phyloP scores from a whole-genome alignment of 441 rosid genomes.

The Gossypium aridum region DNA sequence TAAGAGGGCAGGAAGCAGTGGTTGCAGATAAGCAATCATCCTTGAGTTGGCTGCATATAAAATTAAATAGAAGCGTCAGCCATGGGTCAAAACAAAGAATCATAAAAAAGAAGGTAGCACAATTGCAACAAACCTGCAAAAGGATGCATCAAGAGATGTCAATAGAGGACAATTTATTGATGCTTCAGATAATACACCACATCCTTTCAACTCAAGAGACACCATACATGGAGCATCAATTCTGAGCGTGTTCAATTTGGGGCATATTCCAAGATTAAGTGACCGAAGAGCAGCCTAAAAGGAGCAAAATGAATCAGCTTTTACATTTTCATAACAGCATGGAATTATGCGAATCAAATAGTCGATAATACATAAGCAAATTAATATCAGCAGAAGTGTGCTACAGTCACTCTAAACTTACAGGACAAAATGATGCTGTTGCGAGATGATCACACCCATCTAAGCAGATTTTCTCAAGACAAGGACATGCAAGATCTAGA shows the following conservation, averaged over 20 bases:
- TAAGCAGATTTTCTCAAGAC: slow-evolving; percentile 74
- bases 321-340: not conserved
- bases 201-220: slow-evolving; percentile 91
- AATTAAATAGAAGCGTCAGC: slow-evolving; percentile 14
- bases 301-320: slow-evolving; percentile 5
- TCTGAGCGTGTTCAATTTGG: slow-evolving; percentile 66
- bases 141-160: slow-evolving; percentile 92
- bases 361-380: not conserved
- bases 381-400: not conserved
- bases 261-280: slow-evolving; percentile 89
- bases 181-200: slow-evolving; percentile 86
- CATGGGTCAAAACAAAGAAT: slow-evolving; percentile 3
- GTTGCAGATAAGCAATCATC: slow-evolving; percentile 87
- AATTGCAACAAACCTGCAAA: slow-evolving; percentile 62
- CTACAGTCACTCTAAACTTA: slow-evolving; percentile 34
- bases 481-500: slow-evolving; percentile 72
- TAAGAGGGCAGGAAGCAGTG: slow-evolving; percentile 70
- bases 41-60: slow-evolving; percentile 67
- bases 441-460: slow-evolving; percentile 98
- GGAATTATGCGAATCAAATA: not conserved
- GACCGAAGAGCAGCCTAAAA: slow-evolving; percentile 75
- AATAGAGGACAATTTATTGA: slow-evolving; percentile 77
- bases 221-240: slow-evolving; percentile 87
- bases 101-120: slow-evolving; percentile 5
- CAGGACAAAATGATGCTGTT: slow-evolving; percentile 81